Evolutionary conservation across 345 rosid genomes (phyloP).

Genomic region (Pistacia integerrima): DNA sequence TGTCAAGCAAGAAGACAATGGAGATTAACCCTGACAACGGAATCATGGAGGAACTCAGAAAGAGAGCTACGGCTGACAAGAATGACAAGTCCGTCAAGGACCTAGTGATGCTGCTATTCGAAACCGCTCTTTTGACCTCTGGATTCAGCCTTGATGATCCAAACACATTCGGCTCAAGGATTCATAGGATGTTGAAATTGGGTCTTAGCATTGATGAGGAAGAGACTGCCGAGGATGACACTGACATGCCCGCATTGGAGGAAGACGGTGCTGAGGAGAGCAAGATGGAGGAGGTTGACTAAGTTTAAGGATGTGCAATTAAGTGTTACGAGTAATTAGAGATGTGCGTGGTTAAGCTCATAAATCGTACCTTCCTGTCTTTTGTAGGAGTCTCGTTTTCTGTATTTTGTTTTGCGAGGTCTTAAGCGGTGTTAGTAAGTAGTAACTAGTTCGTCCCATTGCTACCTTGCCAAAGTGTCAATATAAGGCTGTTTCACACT

Average conservation of each 20-base stretch:
- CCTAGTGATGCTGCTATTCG: slow-evolving; percentile 70
- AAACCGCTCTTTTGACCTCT: slow-evolving; percentile 76
- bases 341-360: not conserved
- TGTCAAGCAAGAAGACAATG: slow-evolving; percentile 94
- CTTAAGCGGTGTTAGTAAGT: not conserved
- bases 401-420: not conserved
- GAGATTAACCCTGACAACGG: slow-evolving; percentile 89
- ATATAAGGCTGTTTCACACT: not conserved
- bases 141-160: slow-evolving; percentile 94
- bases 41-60: slow-evolving; percentile 86
- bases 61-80: slow-evolving; percentile 79
- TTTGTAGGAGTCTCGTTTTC: not conserved
- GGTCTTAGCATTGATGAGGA: slow-evolving; percentile 86
- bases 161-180: slow-evolving; percentile 73
- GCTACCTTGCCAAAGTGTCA: not conserved
- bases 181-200: slow-evolving; percentile 86
- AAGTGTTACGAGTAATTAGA: not conserved
- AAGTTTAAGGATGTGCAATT: not conserved
- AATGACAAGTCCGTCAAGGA: slow-evolving; percentile 88
- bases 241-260: slow-evolving; percentile 79
- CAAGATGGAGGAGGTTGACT: slow-evolving; percentile 96
- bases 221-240: slow-evolving; percentile 52
- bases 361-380: not conserved
- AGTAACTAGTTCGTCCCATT: not conserved
- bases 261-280: slow-evolving; percentile 86